Percentiles rank a stretch among this genome's conserved stretches.
Conservation (phyloP, 371 early-diverging fungal genomes). For the Mucor indicus region DNA sequence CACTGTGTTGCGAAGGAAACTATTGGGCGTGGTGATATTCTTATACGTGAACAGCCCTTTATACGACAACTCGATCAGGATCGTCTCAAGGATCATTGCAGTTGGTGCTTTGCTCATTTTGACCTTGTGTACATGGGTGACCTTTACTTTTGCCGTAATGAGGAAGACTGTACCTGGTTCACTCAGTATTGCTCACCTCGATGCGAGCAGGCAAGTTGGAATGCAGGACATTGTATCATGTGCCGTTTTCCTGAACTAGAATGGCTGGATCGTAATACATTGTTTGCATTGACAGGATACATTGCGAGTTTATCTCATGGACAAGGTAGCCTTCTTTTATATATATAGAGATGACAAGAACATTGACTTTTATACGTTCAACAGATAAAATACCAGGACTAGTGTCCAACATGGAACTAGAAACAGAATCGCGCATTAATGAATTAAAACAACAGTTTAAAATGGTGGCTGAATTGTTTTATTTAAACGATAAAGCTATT, state of each 20-base stretch:
- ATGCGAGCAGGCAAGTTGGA: slow-evolving; percentile 17
- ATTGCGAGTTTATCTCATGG: slow-evolving; percentile 5
- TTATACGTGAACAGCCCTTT: slow-evolving; percentile 18
- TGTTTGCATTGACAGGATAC: slow-evolving; percentile 23
- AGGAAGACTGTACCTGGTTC: slow-evolving; percentile 8
- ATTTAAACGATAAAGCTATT: slow-evolving; percentile 5
- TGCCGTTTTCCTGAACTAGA: slow-evolving; percentile 17
- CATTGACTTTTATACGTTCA: neutral
- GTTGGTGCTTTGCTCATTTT: slow-evolving; percentile 21
- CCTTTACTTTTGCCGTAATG: neutral
- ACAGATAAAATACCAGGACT: slow-evolving; percentile 13
- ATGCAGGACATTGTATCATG: slow-evolving; percentile 11
- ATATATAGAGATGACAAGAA: too few species aligned
- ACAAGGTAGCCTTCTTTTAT: neutral
- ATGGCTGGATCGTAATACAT: neutral
- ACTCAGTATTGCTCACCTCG: slow-evolving; percentile 10
- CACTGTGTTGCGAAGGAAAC: neutral
- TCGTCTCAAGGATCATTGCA: slow-evolving; percentile 2
- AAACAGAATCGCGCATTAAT: neutral
- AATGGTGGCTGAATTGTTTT: slow-evolving; percentile 1
- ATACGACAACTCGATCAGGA: slow-evolving; percentile 11
- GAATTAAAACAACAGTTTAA: slow-evolving; percentile 1
- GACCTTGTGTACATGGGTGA: neutral
- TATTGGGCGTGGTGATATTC: slow-evolving; percentile 1
- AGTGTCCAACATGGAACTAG: slow-evolving; percentile 11